Base-by-base conservation (phyloP, 2,329 filamentous ascomycete species). In the Aspergillus arachidicola region DNA sequence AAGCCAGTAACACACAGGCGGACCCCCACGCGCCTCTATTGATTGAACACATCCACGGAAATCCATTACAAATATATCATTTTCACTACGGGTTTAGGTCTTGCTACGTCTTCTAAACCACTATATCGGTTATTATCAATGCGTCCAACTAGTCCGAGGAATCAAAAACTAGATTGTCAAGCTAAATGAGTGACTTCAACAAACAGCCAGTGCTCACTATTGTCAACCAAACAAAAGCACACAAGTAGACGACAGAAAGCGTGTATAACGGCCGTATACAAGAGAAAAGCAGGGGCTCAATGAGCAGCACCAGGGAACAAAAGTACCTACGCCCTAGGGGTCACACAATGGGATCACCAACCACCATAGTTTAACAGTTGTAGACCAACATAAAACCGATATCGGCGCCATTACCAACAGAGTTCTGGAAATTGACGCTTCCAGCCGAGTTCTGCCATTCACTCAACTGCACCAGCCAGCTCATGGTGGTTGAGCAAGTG, bases 351-450 rank as follows among this genome's bases (percentile, higher is more conserved):
- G 6, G 21, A 23, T 23, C 16, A 6, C 4, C 50, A 36, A 34
- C 30, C 4, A 23, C 30, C 3, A 19, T 12, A 0, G 32, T 10
- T 61, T 38, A 68, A 55, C 65, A 68, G n/a, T 64, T 66, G 41
- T 57, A 66, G 1, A 68, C 59, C 60, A 69, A 48, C 16, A 12
- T 60, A n/a, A 70, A 71, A 0, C 66, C 68, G 41, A 41, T 23
- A 55, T 59, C 21, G 34, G 6, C 4, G 12, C 66, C 63, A 2
- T 61, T 59, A 9, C 59, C 58, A 6, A 65, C 10, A 0, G 30
- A 34, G 34, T 69, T 68, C 12, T n/a, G n/a, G 30, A 71, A 71
- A 2, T 59, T 36, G 2, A 71, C 69, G 12, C 30, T 38, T 1
- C 68, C 68, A 6, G 32, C 41, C 1, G 45, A 43, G 0, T 3